These are phyloP conservation scores for Solanum tacnaense DNA, from an alignment of 257 asterid species.

Conservation along the genomic window DNA sequence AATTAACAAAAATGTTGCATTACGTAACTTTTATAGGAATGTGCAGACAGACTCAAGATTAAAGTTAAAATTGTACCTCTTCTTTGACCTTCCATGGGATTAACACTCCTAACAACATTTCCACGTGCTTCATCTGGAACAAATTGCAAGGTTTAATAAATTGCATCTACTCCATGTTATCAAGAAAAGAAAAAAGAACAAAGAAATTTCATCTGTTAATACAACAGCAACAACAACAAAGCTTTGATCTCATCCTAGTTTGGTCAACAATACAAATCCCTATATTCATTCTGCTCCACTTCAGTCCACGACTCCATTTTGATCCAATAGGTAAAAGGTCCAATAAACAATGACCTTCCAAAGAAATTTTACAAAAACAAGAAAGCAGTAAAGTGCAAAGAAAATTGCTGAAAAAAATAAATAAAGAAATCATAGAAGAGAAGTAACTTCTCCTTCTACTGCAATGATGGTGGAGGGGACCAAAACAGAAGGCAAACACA, in stretches of 20 bases:
- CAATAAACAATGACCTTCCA: background rate
- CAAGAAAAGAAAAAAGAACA: background rate
- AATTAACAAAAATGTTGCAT: slow-evolving; percentile 4
- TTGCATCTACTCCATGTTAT: background rate
- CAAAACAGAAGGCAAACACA: background rate
- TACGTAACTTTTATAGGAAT: background rate
- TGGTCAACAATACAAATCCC: background rate
- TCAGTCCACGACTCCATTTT: background rate
- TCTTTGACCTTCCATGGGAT: slow-evolving; percentile 42
- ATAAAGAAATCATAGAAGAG: background rate
- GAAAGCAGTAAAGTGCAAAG: background rate
- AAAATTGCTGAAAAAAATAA: background rate
- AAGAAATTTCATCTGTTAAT: background rate
- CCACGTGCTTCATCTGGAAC: slow-evolving; percentile 46
- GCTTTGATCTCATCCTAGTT: background rate
- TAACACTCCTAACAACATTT: slow-evolving; percentile 36
- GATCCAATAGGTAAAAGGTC: background rate
- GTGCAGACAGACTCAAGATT: background rate
- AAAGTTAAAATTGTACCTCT: slow-evolving; percentile 39
- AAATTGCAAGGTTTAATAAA: background rate
- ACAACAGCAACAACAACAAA: background rate
- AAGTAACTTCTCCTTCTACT: background rate
- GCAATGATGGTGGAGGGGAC: background rate
- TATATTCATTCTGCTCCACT: background rate
- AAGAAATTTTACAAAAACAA: background rate